Evolutionary conservation across 495 filamentous ascomycete genomes (phyloP), one percentile per base, ranked within the genome.

Genomic region (Xylaria intraflava): DNA sequence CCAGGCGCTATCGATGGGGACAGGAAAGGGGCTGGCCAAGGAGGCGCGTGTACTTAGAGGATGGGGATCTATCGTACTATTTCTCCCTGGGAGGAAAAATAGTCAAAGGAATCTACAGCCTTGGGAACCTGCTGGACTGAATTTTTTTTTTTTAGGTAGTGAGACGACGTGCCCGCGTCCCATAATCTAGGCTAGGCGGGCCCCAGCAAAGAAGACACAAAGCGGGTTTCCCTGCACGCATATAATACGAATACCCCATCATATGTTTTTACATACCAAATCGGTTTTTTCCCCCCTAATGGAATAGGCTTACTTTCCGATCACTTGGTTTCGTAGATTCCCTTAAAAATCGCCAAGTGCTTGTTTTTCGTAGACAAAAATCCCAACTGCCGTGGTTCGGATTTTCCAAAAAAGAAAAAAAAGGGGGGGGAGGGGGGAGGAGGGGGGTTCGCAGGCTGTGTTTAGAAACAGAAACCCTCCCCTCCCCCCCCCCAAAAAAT

Each of bases 71-170:
- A 27, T 40, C 17, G 22, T 49, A 26, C 23, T 10, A 14, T 14
- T 24, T 51, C 26, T 44, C 29, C 31, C 23, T 24, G 12, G 49
- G 9, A 44, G 38, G 49, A 49, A 40, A 24, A n/a, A 12, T 38
- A 29, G 17, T n/a, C n/a, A n/a, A 31, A 39, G 33, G 14, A 30
- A 20, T 49, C 33, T 38, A 35, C 19, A 43, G 36, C 16, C 19
- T 26, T 5, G 6, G 27, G 40, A 43, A 41, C 24, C 33, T 26
- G 46, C 49, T 33, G 44, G 31, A 45, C 55, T 57, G 59, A 58
- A n/a, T n/a, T n/a, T n/a, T n/a, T n/a, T n/a, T n/a, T n/a, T n/a
- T 29, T 29, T 57, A 56, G 62, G 62, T 56, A 62, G 53, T 56
- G 51, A 55, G 49, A n/a, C n/a, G n/a, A n/a, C n/a, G n/a, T n/a